Evolutionary conservation across 306 rosid species (phyloP).

Genomic region (Pachyrhizus erosus): DNA sequence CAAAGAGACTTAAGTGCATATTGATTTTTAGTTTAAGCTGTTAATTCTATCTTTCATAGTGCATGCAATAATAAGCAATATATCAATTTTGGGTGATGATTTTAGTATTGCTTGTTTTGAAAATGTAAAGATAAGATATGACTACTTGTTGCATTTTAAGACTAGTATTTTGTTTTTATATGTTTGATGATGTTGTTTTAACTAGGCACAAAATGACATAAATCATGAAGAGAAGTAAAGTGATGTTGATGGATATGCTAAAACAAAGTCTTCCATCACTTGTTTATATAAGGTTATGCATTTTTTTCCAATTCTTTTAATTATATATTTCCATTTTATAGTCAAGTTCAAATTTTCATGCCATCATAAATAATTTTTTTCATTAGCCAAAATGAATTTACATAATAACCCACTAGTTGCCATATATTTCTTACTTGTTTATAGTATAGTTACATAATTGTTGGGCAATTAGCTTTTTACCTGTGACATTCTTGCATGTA

Average conservation of each 20-base stretch:
- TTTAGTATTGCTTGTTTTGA: not conserved
- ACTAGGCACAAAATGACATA: too few relatives aligned
- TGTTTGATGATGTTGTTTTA: too few relatives aligned
- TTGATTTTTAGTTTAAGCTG: not conserved
- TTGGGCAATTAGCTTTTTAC: too few relatives aligned
- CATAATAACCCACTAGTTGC: not conserved
- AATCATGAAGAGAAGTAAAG: too few relatives aligned
- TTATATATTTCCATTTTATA: not conserved
- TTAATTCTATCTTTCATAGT: not conserved
- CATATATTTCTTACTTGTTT: not conserved
- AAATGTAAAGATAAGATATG: not conserved
- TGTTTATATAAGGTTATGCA: not conserved
- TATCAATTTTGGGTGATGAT: not conserved
- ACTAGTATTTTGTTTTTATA: not conserved
- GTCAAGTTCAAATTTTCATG: not conserved
- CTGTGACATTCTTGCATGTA: slow-evolving; percentile 69
- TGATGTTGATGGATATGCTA: too few relatives aligned
- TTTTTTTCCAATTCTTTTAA: not conserved
- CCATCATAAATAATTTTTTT: not conserved
- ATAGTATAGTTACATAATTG: too few relatives aligned
- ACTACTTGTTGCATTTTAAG: not conserved
- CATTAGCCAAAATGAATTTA: not conserved
- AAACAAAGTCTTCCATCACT: too few relatives aligned
- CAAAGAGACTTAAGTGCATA: not conserved
- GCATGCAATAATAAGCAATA: not conserved